A percentile compares a stretch with the other conserved stretches of the same genome.
These are phyloP conservation scores for Brassica incana DNA, from an alignment of 345 rosid species.

Conservation along the genomic window DNA sequence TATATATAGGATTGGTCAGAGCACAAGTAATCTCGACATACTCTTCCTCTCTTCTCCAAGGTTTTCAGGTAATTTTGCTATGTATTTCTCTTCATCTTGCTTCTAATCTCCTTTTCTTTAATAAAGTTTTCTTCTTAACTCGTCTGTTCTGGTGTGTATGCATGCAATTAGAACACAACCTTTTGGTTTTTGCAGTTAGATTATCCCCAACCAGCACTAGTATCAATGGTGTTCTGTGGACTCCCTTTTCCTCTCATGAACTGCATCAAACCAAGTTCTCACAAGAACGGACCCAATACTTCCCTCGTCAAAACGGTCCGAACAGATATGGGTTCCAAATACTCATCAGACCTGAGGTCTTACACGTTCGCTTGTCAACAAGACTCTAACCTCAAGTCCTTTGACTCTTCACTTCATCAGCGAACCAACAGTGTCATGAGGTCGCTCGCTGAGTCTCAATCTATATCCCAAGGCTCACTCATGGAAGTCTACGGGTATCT, in stretches of 20 bases:
- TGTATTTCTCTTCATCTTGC: background rate
- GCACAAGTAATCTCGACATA: slow-evolving; percentile 1
- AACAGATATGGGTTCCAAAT: slow-evolving; percentile 21
- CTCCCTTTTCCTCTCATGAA: background rate
- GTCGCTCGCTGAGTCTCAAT: slow-evolving; percentile 46
- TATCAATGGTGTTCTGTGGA: slow-evolving; percentile 27
- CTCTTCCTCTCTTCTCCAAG: background rate
- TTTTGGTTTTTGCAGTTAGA: background rate
- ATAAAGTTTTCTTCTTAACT: no score
- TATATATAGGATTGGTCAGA: background rate
- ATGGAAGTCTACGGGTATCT: slow-evolving; percentile 56
- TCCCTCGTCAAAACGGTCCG: background rate
- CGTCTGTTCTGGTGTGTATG: no score
- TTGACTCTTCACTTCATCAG: slow-evolving; percentile 55
- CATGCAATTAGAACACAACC: no score
- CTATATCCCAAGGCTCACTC: slow-evolving; percentile 60
- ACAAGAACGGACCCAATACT: background rate
- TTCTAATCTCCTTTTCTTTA: no score
- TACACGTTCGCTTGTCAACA: slow-evolving; percentile 62
- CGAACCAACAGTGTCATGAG: slow-evolving; percentile 56
- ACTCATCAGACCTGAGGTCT: slow-evolving; percentile 51
- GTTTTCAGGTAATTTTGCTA: background rate
- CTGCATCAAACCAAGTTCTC: background rate
- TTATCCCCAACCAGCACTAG: background rate
- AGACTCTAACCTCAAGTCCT: slow-evolving; percentile 58